Conservation (phyloP, 1,139 yeast species). For the Yamadazyma kanchanaburiensis region DNA sequence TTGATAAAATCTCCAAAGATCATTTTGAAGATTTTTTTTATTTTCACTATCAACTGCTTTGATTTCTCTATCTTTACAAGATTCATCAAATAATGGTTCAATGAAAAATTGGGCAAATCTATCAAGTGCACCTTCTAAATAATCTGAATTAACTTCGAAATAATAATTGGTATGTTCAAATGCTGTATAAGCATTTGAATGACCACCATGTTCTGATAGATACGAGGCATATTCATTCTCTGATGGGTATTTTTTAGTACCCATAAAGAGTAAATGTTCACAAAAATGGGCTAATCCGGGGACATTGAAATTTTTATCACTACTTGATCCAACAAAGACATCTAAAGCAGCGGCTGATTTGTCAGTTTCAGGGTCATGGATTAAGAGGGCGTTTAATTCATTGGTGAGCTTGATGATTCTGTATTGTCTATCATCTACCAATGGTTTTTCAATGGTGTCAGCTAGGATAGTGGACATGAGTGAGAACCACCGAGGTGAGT, state of each 20-base stretch:
- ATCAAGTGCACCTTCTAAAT: constrained; percentile 83
- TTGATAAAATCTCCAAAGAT: constrained; percentile 84
- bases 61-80: constrained; percentile 88
- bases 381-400: constrained; percentile 67
- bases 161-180: constrained; percentile 87
- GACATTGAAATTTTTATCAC: constrained; percentile 64
- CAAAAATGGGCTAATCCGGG: constrained; percentile 96
- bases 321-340: constrained; percentile 86
- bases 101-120: constrained; percentile 92
- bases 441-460: constrained; percentile 49
- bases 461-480: no score
- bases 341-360: constrained; percentile 92
- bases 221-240: constrained; percentile 86
- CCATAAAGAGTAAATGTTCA: constrained; percentile 94
- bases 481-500: no score
- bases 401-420: constrained; percentile 65
- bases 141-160: constrained; percentile 76
- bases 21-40: constrained; percentile 89
- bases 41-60: constrained; percentile 95
- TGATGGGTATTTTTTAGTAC: constrained; percentile 87
- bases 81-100: constrained; percentile 72
- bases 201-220: constrained; percentile 65
- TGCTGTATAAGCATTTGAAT: constrained; percentile 83
- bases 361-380: constrained; percentile 83
- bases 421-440: constrained; percentile 73